Percentiles rank a stretch among this genome's conserved stretches.
Evolutionary conservation across 371 early-diverging fungal genomes (phyloP).

Genomic region (Saksenaea vasiformis): DNA sequence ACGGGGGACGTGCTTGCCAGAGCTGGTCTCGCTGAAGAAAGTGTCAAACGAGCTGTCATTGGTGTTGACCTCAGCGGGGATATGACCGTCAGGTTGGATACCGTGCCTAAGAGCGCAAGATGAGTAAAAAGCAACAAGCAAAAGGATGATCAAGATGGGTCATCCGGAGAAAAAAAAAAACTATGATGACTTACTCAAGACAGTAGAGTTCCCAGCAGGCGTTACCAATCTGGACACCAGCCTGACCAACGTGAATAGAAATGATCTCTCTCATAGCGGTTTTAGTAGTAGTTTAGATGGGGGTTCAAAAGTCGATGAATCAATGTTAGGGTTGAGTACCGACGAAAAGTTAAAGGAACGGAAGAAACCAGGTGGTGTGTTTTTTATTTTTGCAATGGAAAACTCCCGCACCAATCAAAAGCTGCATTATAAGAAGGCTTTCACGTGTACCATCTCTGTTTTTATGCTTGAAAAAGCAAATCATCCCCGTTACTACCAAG

Average conservation of each 20-base stretch:
- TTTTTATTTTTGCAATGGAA: conserved; percentile 6
- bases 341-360: conserved; percentile 9
- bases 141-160: conserved; percentile 23
- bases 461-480: background rate
- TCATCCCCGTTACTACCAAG: conserved; percentile 2
- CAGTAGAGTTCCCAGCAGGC: conserved; percentile 95
- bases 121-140: conserved; percentile 1
- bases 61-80: conserved; percentile 58
- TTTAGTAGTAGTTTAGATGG: conserved; percentile 1
- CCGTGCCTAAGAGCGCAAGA: conserved; percentile 96
- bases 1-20: conserved; percentile 99
- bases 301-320: conserved; percentile 12
- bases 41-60: conserved; percentile 63
- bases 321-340: conserved; percentile 21
- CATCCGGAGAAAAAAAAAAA: background rate
- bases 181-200: conserved; percentile 81
- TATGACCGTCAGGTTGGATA: conserved; percentile 93
- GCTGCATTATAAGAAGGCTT: background rate
- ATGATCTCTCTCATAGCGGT: conserved; percentile 95
- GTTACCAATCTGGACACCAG: conserved; percentile 99
- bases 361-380: conserved; percentile 1
- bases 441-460: background rate
- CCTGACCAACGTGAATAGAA: conserved; percentile 94
- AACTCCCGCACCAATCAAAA: conserved; percentile 5
- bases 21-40: conserved; percentile 96